Conservation (phyloP, 2,329 filamentous ascomycete species). For the Escovopsis sp. region DNA sequence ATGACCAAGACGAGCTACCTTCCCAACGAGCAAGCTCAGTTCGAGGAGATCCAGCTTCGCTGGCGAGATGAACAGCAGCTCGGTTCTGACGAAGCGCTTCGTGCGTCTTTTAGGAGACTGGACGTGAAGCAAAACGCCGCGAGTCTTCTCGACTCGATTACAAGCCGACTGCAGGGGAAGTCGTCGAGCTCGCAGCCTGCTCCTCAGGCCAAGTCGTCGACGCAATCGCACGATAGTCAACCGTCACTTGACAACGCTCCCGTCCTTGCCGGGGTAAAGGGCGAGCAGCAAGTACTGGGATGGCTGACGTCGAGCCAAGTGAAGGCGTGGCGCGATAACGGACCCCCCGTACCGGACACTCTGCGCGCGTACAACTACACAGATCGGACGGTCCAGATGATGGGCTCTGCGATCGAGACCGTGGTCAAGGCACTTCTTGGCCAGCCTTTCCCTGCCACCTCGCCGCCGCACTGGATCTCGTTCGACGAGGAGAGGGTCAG, state of each 20-base stretch:
- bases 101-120: slow-evolving; percentile 28
- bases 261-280: slow-evolving; percentile 16
- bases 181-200: slow-evolving; percentile 5
- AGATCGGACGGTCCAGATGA: slow-evolving; percentile 27
- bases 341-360: slow-evolving; percentile 20
- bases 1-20: slow-evolving; percentile 19
- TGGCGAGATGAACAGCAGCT: slow-evolving; percentile 31
- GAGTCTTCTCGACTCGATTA: slow-evolving; percentile 24
- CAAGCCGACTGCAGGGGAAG: slow-evolving; percentile 18
- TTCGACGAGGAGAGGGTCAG: slow-evolving; percentile 29
- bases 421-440: slow-evolving; percentile 26
- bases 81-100: slow-evolving; percentile 26
- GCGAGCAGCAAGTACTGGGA: slow-evolving; percentile 25
- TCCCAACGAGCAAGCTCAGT: slow-evolving; percentile 23
- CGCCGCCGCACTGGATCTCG: slow-evolving; percentile 37
- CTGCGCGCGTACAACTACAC: slow-evolving; percentile 22
- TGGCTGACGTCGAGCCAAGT: slow-evolving; percentile 29
- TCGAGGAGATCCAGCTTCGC: slow-evolving; percentile 33
- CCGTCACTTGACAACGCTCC: slow-evolving; percentile 15
- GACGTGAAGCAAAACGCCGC: slow-evolving; percentile 21
- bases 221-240: slow-evolving; percentile 3
- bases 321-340: slow-evolving; percentile 26
- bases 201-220: slow-evolving; percentile 5
- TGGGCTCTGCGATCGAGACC: slow-evolving; percentile 27
- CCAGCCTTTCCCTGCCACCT: slow-evolving; percentile 32